Percentiles rank a stretch among this genome's conserved stretches.
These are phyloP conservation scores for Diplocarpon rosae DNA, from an alignment of 2,329 filamentous ascomycete species.

Conservation along the genomic window DNA sequence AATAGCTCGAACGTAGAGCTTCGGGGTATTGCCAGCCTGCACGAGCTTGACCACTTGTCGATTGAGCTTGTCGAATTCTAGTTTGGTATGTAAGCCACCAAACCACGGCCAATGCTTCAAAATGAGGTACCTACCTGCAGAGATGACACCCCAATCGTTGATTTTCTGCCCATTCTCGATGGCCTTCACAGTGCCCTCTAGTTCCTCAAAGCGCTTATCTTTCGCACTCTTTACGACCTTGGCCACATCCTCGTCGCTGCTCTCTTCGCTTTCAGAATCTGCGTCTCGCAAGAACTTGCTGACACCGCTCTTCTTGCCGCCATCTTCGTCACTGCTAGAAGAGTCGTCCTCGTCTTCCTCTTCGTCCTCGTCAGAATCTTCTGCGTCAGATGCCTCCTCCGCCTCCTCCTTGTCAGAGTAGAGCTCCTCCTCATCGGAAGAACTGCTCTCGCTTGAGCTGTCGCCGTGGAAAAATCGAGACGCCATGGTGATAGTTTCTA, in stretches of 20 bases:
- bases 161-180: constrained; percentile 98
- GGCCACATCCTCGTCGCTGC: constrained; percentile 74
- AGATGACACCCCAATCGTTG: constrained; percentile 91
- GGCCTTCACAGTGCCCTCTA: constrained; percentile 77
- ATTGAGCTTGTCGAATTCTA: constrained; percentile 95
- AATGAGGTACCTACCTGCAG: constrained; percentile 58
- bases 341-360: constrained; percentile 45
- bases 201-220: constrained; percentile 90
- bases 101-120: not conserved
- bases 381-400: constrained; percentile 34
- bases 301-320: constrained; percentile 56
- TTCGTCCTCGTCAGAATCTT: constrained; percentile 38
- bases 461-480: constrained; percentile 97
- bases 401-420: constrained; percentile 68
- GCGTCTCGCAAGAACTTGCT: constrained; percentile 71
- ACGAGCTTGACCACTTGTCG: constrained; percentile 71
- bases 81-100: constrained; percentile 15
- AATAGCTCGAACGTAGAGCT: constrained; percentile 84
- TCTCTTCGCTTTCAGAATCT: constrained; percentile 65
- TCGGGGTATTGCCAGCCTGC: constrained; percentile 69
- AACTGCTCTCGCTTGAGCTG: constrained; percentile 92
- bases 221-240: constrained; percentile 94
- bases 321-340: constrained; percentile 54
- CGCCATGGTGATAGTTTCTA: constrained; percentile 43
- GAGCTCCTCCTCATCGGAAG: constrained; percentile 86